phyloP scores from a whole-genome alignment of 495 filamentous ascomycete species.

The Neurospora terricola region DNA sequence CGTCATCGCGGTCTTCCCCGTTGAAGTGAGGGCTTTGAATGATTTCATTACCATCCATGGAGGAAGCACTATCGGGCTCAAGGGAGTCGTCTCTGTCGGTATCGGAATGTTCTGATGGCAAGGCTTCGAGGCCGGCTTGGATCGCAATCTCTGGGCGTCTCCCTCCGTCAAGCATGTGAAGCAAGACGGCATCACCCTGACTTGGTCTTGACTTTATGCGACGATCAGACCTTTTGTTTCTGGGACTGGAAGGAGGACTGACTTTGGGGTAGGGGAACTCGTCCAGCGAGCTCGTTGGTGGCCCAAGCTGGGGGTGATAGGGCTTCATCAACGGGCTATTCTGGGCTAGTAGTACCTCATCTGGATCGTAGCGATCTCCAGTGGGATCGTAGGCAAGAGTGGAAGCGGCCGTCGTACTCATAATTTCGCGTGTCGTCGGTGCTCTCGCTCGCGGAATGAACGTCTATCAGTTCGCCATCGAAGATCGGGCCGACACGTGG shows the following conservation, averaged over 20 bases:
- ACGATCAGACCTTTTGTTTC: slow-evolving; percentile 31
- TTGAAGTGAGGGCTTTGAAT: neutral
- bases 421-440: slow-evolving; percentile 28
- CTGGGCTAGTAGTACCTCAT: slow-evolving; percentile 29
- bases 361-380: slow-evolving; percentile 36
- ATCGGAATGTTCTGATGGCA: slow-evolving; percentile 23
- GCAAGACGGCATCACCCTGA: slow-evolving; percentile 46
- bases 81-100: slow-evolving; percentile 5
- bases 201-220: slow-evolving; percentile 30
- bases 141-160: slow-evolving; percentile 36
- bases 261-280: slow-evolving; percentile 22
- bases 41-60: neutral
- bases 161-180: slow-evolving; percentile 40
- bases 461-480: slow-evolving; percentile 23
- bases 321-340: slow-evolving; percentile 36
- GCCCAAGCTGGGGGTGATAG: slow-evolving; percentile 27
- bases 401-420: slow-evolving; percentile 33
- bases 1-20: slow-evolving; percentile 10
- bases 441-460: slow-evolving; percentile 17
- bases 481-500: slow-evolving; percentile 5
- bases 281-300: slow-evolving; percentile 26
- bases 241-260: slow-evolving; percentile 28
- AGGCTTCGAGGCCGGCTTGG: slow-evolving; percentile 28
- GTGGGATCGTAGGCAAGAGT: slow-evolving; percentile 28
- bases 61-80: neutral